Evolutionary conservation across 352 stramenopile genomes (phyloP).

Genomic region (Phytophthora lateralis): DNA sequence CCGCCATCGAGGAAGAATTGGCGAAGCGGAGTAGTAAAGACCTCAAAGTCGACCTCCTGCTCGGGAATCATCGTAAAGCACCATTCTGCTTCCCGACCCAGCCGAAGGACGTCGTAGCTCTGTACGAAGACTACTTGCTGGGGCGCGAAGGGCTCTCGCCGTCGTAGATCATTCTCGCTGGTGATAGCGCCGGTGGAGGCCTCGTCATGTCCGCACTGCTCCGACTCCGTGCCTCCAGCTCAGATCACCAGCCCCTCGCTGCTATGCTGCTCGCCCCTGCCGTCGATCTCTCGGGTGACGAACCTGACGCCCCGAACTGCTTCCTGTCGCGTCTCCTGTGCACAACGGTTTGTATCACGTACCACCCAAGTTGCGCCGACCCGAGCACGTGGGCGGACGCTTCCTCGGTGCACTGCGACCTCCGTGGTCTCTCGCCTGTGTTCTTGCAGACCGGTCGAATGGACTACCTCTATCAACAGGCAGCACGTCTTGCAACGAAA

Average conservation of each 20-base stretch:
- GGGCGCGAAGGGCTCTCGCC: conserved; percentile 32
- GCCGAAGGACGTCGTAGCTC: conserved; percentile 37
- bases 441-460: conserved; percentile 41
- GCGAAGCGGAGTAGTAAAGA: background rate
- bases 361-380: conserved; percentile 21
- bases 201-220: conserved; percentile 56
- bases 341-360: conserved; percentile 10
- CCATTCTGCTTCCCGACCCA: conserved; percentile 46
- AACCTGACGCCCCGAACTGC: conserved; percentile 20
- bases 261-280: conserved; percentile 41
- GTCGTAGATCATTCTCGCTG: conserved; percentile 46
- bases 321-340: conserved; percentile 25
- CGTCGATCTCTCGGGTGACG: conserved; percentile 36
- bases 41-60: conserved; percentile 40
- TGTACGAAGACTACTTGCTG: conserved; percentile 49
- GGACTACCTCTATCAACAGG: conserved; percentile 40
- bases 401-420: conserved; percentile 40
- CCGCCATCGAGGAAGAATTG: conserved; percentile 30
- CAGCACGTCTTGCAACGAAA: conserved; percentile 29
- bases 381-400: conserved; percentile 27
- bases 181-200: conserved; percentile 52
- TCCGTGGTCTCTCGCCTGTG: conserved; percentile 38
- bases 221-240: conserved; percentile 35
- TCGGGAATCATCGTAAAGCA: conserved; percentile 60
- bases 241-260: conserved; percentile 25